phyloP scores from a whole-genome alignment of 495 filamentous ascomycete genomes.

The Penicillium taxi region DNA sequence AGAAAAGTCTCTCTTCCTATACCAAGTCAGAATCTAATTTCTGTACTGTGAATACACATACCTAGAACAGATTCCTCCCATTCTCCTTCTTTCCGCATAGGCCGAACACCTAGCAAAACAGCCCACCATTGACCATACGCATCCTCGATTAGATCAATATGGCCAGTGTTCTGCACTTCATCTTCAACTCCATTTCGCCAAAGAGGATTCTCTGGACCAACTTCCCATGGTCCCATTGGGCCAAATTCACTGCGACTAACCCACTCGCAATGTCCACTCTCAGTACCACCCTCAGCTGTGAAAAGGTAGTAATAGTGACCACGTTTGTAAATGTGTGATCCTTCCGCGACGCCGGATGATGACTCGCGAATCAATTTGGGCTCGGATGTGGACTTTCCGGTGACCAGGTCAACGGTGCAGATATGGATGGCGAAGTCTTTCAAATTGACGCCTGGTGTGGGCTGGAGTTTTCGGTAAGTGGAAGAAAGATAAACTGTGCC shows the following conservation, averaged over 20 bases:
- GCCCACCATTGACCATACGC: slow-evolving; percentile 38
- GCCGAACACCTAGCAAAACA: slow-evolving; percentile 38
- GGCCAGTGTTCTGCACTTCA: slow-evolving; percentile 35
- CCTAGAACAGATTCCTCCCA: slow-evolving; percentile 36
- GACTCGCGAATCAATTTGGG: slow-evolving; percentile 48
- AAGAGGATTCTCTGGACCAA: slow-evolving; percentile 29
- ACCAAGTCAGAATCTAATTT: background rate
- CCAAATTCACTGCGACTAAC: slow-evolving; percentile 28
- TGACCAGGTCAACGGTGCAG: slow-evolving; percentile 30
- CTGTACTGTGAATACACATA: slow-evolving; percentile 4
- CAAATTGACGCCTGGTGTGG: slow-evolving; percentile 16
- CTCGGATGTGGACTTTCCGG: slow-evolving; percentile 26
- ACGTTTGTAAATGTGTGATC: slow-evolving; percentile 58
- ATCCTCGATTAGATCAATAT: slow-evolving; percentile 42
- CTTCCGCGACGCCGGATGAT: slow-evolving; percentile 48
- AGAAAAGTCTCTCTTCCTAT: slow-evolving; percentile 42
- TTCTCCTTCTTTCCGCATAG: slow-evolving; percentile 12
- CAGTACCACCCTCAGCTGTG: slow-evolving; percentile 58
- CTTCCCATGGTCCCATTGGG: slow-evolving; percentile 51
- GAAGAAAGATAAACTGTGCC: slow-evolving; percentile 32
- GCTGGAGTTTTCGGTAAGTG: slow-evolving; percentile 27
- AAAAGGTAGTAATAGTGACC: slow-evolving; percentile 62
- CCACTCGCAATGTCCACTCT: slow-evolving; percentile 47
- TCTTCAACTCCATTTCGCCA: slow-evolving; percentile 30
- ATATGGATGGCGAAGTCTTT: slow-evolving; percentile 38